A percentile compares a stretch with the other conserved stretches of the same genome.
Conservation (phyloP, 2,329 filamentous ascomycete species). For the Epichloe typhina region DNA sequence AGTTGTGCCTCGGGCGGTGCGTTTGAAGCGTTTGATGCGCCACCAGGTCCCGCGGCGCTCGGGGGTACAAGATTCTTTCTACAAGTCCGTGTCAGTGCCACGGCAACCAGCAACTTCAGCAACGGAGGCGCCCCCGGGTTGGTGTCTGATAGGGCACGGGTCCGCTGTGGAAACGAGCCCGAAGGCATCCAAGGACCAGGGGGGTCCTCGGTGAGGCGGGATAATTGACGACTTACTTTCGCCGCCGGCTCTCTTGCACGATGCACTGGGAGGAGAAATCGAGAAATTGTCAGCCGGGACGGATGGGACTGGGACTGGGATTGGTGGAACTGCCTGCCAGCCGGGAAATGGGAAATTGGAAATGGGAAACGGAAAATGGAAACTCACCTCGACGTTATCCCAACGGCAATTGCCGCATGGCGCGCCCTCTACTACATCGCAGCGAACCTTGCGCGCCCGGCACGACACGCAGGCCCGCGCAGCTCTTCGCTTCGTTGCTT, state of each 20-base stretch:
- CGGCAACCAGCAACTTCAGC: background rate
- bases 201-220: background rate
- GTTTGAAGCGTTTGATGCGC: constrained; percentile 8
- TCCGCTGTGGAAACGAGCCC: background rate
- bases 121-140: background rate
- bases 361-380: background rate
- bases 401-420: constrained; percentile 80
- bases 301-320: background rate
- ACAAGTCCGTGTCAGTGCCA: constrained; percentile 13
- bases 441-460: constrained; percentile 78
- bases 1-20: constrained; percentile 27
- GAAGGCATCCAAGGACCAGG: background rate
- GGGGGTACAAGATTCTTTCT: constrained; percentile 32
- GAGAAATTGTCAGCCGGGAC: constrained; percentile 2
- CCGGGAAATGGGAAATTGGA: background rate
- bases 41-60: constrained; percentile 20
- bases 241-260: constrained; percentile 68
- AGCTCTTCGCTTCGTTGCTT: constrained; percentile 65
- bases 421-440: constrained; percentile 80
- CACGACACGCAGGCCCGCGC: constrained; percentile 85
- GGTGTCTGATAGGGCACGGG: background rate
- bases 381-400: constrained; percentile 53
- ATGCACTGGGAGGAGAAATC: constrained; percentile 34
- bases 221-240: constrained; percentile 51
- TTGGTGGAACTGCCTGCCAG: too few relatives aligned